These are phyloP conservation scores for Cordyceps cateniannulata DNA, from an alignment of 2,329 filamentous ascomycete species.

Conservation along the genomic window DNA sequence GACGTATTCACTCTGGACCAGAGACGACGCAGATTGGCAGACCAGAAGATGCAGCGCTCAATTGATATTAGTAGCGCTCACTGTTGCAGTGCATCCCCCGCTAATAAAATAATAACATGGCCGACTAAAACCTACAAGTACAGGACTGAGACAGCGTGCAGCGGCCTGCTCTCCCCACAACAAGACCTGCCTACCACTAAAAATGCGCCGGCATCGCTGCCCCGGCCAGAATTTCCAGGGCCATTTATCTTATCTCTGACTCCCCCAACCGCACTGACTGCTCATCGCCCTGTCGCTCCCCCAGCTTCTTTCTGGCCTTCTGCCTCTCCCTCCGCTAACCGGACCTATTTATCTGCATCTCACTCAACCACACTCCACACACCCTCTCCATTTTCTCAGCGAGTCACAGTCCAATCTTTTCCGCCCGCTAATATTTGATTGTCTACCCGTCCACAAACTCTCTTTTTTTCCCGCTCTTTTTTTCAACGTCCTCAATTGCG, in stretches of 20 bases:
- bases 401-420: constrained; percentile 2
- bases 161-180: not conserved
- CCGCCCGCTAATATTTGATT: not conserved
- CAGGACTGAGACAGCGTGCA: no score
- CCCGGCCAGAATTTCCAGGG: not conserved
- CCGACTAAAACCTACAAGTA: no score
- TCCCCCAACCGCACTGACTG: not conserved
- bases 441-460: not conserved
- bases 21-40: no score
- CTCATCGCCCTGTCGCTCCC: not conserved
- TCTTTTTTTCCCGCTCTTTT: not conserved
- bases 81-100: not conserved
- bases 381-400: constrained; percentile 2
- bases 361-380: constrained; percentile 2
- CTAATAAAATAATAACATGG: not conserved
- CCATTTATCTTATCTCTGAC: constrained; percentile 10
- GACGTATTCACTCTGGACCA: no score
- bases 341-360: constrained; percentile 9
- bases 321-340: constrained; percentile 3
- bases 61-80: not conserved
- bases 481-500: not conserved
- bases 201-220: constrained; percentile 6
- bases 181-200: not conserved
- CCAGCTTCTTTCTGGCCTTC: not conserved
- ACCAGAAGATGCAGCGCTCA: no score